Evolutionary conservation across 1,139 yeast species (phyloP), one percentile per base, ranked within the genome.

Genomic region (Scheffersomyces cryptocercus): DNA sequence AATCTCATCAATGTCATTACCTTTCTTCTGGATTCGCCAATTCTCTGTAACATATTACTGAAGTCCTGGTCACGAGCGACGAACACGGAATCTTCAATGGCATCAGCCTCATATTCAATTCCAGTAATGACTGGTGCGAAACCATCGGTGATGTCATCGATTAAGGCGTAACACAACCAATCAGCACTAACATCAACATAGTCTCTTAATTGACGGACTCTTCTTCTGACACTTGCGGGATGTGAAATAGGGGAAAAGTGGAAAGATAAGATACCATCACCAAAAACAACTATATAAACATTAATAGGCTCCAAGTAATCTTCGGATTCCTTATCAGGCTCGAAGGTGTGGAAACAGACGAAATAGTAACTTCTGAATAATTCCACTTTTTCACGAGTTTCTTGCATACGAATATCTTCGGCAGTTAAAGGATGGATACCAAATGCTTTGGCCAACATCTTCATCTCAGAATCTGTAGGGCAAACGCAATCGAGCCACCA

Each of bases 1-100:
- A 93, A 73, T 57, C 99, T 77, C 88, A 93, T 84, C 61, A 91
- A 72, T 0, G 96, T 86, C 97, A 91, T 91, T 34, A 90, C 95
- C 59, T 85, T 88, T 49, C 93, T 76, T 62, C 98, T 80, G 11
- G 96, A 82, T 58, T 88, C 95, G 45, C 97, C 97, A 52, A 91
- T 88, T 51, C 87, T 77, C 50, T 82, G 80, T 56, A 91, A 72
- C 89, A 89, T 86, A 36, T 70, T 67, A 45, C 88, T 77, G 54
- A 86, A 85, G 58, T 88, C 93, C 14, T 59, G 45, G 37, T 65
- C 68, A 39, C 70, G 56, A 2, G 71, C 65, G 2, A 64, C 71
- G 49, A 67, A 67, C 28, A 68, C 74, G 3, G 90, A 83, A 55
- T 89, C 97, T 64, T 90, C 97, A 50, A 90, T 88, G 4, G 88